phyloP scores from a whole-genome alignment of 2,329 filamentous ascomycete genomes.

The Trichoderma afroharzianum region DNA sequence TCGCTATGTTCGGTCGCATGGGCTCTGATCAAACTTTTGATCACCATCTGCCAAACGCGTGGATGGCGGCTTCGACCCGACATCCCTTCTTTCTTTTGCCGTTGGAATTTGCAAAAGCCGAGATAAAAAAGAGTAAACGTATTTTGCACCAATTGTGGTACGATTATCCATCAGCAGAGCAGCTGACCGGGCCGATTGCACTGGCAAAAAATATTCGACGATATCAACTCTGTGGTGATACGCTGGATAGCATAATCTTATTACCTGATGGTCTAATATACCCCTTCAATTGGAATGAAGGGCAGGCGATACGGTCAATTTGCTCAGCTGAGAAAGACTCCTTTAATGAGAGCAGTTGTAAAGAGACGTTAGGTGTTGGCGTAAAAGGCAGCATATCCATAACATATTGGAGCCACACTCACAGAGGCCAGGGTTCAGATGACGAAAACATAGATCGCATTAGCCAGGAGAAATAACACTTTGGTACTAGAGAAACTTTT shows the following conservation, averaged over 20 bases:
- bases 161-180: neutral
- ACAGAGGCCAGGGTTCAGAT: constrained; percentile 8
- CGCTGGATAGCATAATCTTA: neutral
- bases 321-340: neutral
- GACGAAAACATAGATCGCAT: constrained; percentile 24
- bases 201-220: neutral
- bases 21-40: neutral
- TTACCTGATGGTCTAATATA: neutral
- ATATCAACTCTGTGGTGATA: neutral
- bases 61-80: neutral
- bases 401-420: constrained; percentile 14
- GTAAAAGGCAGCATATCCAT: constrained; percentile 7
- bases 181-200: neutral
- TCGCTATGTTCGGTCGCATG: neutral
- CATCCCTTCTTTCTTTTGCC: neutral
- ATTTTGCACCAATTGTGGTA: neutral
- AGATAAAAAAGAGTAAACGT: neutral
- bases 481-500: neutral
- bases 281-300: neutral
- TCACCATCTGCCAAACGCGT: neutral
- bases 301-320: neutral
- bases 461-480: constrained; percentile 24
- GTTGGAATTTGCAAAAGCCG: neutral
- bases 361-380: neutral
- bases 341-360: neutral